phyloP scores from a whole-genome alignment of 2,329 filamentous ascomycete genomes.

The Penicillium polonicum region DNA sequence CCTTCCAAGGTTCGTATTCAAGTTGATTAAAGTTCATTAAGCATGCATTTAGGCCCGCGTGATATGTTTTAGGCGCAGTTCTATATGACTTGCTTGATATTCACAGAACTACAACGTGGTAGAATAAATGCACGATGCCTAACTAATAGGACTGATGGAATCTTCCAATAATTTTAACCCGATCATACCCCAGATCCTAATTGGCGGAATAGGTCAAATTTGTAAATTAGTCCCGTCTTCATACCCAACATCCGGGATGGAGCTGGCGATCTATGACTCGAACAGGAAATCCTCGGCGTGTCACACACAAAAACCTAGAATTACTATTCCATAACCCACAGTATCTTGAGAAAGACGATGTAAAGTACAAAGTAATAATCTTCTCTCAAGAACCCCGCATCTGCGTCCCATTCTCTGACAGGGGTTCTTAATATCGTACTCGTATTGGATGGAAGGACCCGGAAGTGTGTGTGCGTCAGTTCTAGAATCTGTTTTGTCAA shows the following conservation, averaged over 20 bases:
- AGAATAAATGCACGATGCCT: neutral
- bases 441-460: conserved; percentile 23
- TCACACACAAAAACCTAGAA: neutral
- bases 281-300: neutral
- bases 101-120: neutral
- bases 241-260: neutral
- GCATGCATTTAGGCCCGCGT: neutral
- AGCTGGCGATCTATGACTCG: conserved; percentile 1
- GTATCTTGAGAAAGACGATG: neutral
- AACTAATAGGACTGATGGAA: neutral
- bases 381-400: conserved; percentile 19
- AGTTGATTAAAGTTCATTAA: neutral
- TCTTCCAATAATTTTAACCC: neutral
- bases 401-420: conserved; percentile 2
- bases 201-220: neutral
- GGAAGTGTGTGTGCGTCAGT: conserved; percentile 17
- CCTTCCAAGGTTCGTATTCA: neutral
- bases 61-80: neutral
- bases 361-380: neutral
- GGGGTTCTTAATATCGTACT: conserved; percentile 11
- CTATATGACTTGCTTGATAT: neutral
- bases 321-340: neutral
- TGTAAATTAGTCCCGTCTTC: neutral
- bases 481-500: conserved; percentile 5
- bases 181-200: neutral